Base-by-base conservation (phyloP, 2,329 filamentous ascomycete genomes). In the Paecilomyces sp. region DNA sequence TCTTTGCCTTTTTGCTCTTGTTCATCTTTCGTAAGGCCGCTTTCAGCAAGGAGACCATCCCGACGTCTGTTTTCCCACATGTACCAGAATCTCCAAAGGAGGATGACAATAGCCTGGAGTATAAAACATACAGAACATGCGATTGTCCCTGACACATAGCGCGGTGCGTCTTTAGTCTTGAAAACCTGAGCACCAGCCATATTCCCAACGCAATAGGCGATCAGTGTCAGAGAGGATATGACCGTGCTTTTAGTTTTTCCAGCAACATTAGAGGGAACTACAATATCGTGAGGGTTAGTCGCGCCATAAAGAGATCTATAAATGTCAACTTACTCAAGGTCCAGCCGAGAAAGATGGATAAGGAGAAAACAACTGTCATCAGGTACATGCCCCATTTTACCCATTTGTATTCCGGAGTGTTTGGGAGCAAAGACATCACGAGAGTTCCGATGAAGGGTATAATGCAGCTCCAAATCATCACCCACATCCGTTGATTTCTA, bases 141-240 rank as follows among this genome's bases (percentile, higher is more conserved):
- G 7, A 55, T 34, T 4, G 77, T 80, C 3, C 78, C 78, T 0
- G 76, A 74, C 3, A 79, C 69, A 61, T 81, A 80, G 36, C 75
- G 72, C 0, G 78, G 79, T 0, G 76, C 77, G 61, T 80, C 79
- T 24, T 68, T 68, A 3, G 70, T 64, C 55, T 74, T 71, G 68
- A 80, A 81, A 56, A 81, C 79, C 64, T 80, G 77, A 7, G 74
- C 75, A 3, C 79, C 78, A 2, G 72, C 71, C 74, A 80, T 80
- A 63, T 80, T 81, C 1, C 79, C 79, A 2, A 78, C 75, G 57
- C 78, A 80, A 64, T 80, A 81, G 77, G 54, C 15, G 6, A 79
- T 70, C 57, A 81, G 79, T 0, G 78, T 77, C 47, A 79, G 75
- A 2, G 77, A 77, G 15, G 73, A 77, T 12, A 76, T 77, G 50